phyloP scores from a whole-genome alignment of 2,329 filamentous ascomycete genomes.

The Trichoderma simmonsii region DNA sequence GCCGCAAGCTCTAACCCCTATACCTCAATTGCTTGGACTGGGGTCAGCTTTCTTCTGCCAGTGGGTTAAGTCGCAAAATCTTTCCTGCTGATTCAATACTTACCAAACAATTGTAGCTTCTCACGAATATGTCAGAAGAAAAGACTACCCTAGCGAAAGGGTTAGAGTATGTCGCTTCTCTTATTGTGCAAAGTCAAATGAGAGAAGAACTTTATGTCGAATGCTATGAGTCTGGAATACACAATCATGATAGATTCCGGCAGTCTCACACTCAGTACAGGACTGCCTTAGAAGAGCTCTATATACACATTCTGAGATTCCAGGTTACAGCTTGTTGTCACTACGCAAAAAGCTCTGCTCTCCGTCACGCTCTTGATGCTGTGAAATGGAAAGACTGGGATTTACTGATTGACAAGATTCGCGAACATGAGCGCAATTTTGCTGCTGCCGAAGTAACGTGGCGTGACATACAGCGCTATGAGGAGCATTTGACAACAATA shows the following conservation, averaged over 20 bases:
- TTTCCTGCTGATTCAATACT: accelerated
- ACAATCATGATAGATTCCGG: neutral
- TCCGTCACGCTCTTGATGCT: neutral
- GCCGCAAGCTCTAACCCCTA: neutral
- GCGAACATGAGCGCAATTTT: neutral
- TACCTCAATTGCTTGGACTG: neutral
- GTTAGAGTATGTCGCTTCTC: neutral
- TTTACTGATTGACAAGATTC: neutral
- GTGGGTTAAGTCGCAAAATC: neutral
- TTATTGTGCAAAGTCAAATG: neutral
- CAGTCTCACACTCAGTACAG: neutral
- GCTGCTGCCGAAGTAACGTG: neutral
- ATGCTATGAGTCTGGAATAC: neutral
- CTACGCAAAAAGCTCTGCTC: neutral
- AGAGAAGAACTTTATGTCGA: neutral
- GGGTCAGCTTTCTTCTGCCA: neutral
- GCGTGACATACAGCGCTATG: neutral
- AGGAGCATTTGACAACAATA: neutral
- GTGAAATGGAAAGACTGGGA: neutral
- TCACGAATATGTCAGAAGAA: neutral
- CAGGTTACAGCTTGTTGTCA: neutral
- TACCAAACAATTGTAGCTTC: neutral
- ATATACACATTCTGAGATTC: neutral
- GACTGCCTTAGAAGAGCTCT: neutral
- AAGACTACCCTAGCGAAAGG: neutral